Evolutionary conservation across 495 filamentous ascomycete genomes (phyloP), one percentile per base, ranked within the genome.

Genomic region (Chaetomium cochliodes): DNA sequence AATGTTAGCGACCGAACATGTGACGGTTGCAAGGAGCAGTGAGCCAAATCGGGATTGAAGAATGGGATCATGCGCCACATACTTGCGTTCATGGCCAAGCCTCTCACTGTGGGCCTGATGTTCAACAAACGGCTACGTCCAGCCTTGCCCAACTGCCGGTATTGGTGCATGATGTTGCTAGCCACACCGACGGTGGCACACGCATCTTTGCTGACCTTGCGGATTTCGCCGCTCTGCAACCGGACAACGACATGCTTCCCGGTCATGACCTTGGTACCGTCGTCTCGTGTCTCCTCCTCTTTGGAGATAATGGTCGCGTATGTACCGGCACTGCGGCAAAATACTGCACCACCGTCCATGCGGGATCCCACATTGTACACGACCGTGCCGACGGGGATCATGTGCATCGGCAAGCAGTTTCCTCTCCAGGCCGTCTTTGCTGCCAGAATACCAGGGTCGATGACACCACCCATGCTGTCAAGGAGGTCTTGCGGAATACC

Each of bases 11-110:
- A 47, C 47, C 39, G 55, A 65, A 20, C 42, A 23, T 22, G 20
- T 13, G 15, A 60, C 12, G 28, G 33, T 39, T 16, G 41, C 18
- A 23, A 7, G 22, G 18, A 50, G 26, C n/a, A 49, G 8, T 15
- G 39, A 39, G 26, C 4, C 11, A 37, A 8, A n/a, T 42, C 52
- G 16, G 64, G 62, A 55, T 30, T 30, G 51, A 54, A 18, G 41
- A 28, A 23, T 28, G 39, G 30, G 20, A 50, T 41, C 26, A 9
- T 39, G 13, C 42, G 42, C 46, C 39, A 77, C 84, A 71, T 78
- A 90, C 88, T 82, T 65, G 93, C 92, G 77, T 98, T 98, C 94
- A 98, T 98, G 22, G 94, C 94, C 70, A 98, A 76, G 87, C 94
- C 94, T 79, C 94, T 85, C 41, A 98, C 94, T 7, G 94, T 97